A percentile compares a stretch with the other conserved stretches of the same genome.
phyloP scores from a whole-genome alignment of 2,329 filamentous ascomycete species.

The Spiromastix sp. region DNA sequence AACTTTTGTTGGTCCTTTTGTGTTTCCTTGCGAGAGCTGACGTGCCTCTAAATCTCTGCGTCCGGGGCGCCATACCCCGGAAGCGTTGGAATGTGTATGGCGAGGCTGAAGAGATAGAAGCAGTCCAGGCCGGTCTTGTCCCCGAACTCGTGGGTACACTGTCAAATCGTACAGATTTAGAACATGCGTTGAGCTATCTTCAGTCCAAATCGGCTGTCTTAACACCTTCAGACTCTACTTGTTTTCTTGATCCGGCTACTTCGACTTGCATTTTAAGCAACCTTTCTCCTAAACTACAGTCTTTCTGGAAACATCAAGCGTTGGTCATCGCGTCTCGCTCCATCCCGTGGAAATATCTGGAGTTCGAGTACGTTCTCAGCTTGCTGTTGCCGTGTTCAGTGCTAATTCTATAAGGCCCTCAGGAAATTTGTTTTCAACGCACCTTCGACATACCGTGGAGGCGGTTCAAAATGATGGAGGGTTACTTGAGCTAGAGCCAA shows the following conservation, averaged over 20 bases:
- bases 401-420: slow-evolving; percentile 3
- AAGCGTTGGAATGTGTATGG: slow-evolving; percentile 1
- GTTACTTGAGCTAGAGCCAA: neutral
- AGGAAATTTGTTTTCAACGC: slow-evolving; percentile 1
- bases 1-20: slow-evolving; percentile 1
- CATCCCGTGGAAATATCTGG: slow-evolving; percentile 3
- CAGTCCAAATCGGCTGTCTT: slow-evolving; percentile 1
- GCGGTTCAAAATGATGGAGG: slow-evolving; percentile 2
- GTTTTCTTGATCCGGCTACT: slow-evolving; percentile 1
- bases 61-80: slow-evolving; percentile 1
- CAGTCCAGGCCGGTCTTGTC: slow-evolving; percentile 1
- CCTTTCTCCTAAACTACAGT: slow-evolving; percentile 1
- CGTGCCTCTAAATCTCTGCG: slow-evolving; percentile 1
- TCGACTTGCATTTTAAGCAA: slow-evolving; percentile 1
- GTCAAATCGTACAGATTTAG: slow-evolving; percentile 1
- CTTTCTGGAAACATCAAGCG: slow-evolving; percentile 4
- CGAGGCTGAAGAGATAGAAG: neutral
- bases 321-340: slow-evolving; percentile 4
- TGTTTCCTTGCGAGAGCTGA: slow-evolving; percentile 3
- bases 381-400: neutral
- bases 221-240: neutral
- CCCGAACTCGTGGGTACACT: slow-evolving; percentile 2
- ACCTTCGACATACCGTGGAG: slow-evolving; percentile 2
- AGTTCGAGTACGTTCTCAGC: slow-evolving; percentile 1
- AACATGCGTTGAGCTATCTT: slow-evolving; percentile 2